Percentiles rank a stretch among this genome's conserved stretches.
phyloP scores from a whole-genome alignment of 2,329 filamentous ascomycete species.

The Arthrinium phaeospermum region DNA sequence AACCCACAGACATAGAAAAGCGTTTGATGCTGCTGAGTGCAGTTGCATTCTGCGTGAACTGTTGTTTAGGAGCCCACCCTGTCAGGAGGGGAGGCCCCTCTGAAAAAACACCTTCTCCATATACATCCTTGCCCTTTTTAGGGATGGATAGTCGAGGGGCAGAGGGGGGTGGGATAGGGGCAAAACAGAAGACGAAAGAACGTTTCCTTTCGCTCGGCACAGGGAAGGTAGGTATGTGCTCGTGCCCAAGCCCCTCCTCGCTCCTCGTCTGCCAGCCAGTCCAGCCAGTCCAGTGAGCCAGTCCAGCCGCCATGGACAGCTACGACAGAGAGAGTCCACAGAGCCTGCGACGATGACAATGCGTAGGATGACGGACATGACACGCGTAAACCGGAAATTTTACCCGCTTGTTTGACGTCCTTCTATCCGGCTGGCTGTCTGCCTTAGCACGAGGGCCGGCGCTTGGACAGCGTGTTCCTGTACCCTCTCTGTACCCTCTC shows the following conservation, averaged over 20 bases:
- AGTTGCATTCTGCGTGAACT: constrained; percentile 5
- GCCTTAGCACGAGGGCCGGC: not conserved
- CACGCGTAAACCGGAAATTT: constrained; percentile 10
- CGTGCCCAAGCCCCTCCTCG: not conserved
- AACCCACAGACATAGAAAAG: not conserved
- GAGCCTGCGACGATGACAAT: constrained; percentile 8
- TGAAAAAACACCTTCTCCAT: constrained; percentile 6
- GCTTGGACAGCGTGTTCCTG: constrained; percentile 10
- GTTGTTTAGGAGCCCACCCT: constrained; percentile 12
- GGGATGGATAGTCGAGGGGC: not conserved
- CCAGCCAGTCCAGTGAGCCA: too few species aligned
- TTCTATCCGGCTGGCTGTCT: not conserved
- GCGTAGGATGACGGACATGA: constrained; percentile 12
- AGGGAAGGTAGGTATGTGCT: not conserved
- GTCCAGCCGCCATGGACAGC: not conserved
- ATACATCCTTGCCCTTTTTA: constrained; percentile 2
- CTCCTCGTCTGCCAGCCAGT: not conserved
- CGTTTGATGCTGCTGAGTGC: constrained; percentile 6
- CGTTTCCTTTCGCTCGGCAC: constrained; percentile 5
- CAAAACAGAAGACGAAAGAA: not conserved
- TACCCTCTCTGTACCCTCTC: constrained; percentile 9
- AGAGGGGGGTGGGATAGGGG: constrained; percentile 6
- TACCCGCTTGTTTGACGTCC: not conserved
- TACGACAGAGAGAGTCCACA: constrained; percentile 4
- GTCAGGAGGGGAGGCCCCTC: not conserved